phyloP scores from a whole-genome alignment of 176 grass and related monocot genomes.

The Aegilops sharonensis region DNA sequence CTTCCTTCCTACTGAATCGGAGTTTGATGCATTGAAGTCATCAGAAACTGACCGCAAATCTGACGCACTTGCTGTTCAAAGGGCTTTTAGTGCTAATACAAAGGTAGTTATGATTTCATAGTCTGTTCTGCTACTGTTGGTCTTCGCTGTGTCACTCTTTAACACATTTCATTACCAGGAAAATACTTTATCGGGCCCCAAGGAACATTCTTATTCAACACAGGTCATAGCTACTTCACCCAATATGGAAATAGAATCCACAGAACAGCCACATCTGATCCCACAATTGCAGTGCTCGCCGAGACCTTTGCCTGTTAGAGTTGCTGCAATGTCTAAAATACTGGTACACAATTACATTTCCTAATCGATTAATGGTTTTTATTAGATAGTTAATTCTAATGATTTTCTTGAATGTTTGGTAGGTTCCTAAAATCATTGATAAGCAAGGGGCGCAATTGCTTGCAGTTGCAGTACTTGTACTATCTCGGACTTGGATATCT shows the following conservation, averaged over 20 bases:
- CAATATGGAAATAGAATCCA: conserved; percentile 52
- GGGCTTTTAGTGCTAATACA: conserved; percentile 61
- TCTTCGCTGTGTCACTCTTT: not conserved
- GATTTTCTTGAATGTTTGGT: conserved; percentile 21
- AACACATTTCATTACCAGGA: conserved; percentile 52
- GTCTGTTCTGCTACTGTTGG: conserved; percentile 4
- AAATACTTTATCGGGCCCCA: conserved; percentile 46
- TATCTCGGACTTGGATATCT: conserved; percentile 96
- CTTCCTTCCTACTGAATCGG: conserved; percentile 47
- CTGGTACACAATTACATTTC: conserved; percentile 46
- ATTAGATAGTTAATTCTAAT: conserved; percentile 19
- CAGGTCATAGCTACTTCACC: conserved; percentile 69
- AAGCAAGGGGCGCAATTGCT: conserved; percentile 89
- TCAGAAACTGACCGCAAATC: conserved; percentile 72
- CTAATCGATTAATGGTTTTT: not conserved
- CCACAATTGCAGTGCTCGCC: conserved; percentile 58
- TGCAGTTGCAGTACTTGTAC: conserved; percentile 83
- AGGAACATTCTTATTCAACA: conserved; percentile 63
- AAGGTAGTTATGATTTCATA: conserved; percentile 54
- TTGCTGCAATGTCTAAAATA: conserved; percentile 91
- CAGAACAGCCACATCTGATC: conserved; percentile 31
- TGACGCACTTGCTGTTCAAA: conserved; percentile 89
- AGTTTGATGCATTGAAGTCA: conserved; percentile 45
- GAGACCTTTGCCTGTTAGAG: conserved; percentile 68
- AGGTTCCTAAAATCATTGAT: conserved; percentile 92